A percentile compares a stretch with the other conserved stretches of the same genome.
Evolutionary conservation across 2,329 filamentous ascomycete genomes (phyloP).

Genomic region (Kalmusia sp.): DNA sequence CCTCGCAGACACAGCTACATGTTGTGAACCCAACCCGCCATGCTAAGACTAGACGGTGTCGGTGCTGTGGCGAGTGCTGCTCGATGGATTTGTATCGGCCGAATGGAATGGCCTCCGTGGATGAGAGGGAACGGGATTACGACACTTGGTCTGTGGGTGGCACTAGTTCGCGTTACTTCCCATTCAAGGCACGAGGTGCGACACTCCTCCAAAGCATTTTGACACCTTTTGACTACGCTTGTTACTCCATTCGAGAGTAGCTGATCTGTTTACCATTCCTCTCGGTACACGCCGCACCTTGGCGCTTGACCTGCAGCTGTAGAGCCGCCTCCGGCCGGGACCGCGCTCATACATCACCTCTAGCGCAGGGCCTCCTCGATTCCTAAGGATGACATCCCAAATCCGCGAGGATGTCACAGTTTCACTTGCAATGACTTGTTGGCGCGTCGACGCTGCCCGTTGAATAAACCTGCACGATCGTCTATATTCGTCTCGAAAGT

Average conservation of each 20-base stretch:
- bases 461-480: background rate
- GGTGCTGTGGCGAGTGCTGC: background rate
- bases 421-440: background rate
- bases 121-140: background rate
- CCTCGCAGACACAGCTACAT: background rate
- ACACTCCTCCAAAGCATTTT: background rate
- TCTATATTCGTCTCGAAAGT: background rate
- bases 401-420: background rate
- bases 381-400: conserved; percentile 4
- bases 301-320: background rate
- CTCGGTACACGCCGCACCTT: background rate
- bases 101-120: background rate
- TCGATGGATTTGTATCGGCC: conserved; percentile 1
- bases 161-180: background rate
- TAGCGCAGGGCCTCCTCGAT: conserved; percentile 1
- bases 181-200: background rate
- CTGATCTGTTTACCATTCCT: background rate
- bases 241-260: background rate
- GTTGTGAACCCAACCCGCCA: background rate
- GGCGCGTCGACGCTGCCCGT: background rate
- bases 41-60: conserved; percentile 1
- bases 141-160: background rate
- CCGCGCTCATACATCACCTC: background rate
- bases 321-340: background rate
- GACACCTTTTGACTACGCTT: background rate